Percentiles rank a stretch among this genome's conserved stretches.
Conservation (phyloP, 2,329 filamentous ascomycete species). For the Aspergillus sojae region DNA sequence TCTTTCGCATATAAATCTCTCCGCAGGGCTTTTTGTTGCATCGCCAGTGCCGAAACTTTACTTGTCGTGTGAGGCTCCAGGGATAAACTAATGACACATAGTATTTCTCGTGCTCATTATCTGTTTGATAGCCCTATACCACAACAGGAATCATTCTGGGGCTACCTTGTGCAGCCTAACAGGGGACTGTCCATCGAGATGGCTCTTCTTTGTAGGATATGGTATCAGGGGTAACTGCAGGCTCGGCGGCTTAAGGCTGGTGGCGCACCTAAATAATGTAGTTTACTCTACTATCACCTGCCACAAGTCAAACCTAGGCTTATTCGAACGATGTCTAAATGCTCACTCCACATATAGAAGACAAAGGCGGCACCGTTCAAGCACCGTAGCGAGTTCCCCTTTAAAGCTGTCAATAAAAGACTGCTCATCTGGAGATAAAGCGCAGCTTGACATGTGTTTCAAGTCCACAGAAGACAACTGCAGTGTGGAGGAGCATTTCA, state of each 20-base stretch:
- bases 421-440: not conserved
- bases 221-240: not conserved
- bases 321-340: not conserved
- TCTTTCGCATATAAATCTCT: not conserved
- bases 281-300: not conserved
- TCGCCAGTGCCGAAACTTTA: not conserved
- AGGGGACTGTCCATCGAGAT: not conserved
- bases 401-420: not conserved
- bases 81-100: not conserved
- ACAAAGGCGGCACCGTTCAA: not conserved
- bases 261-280: not conserved
- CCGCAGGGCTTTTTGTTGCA: not conserved
- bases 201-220: not conserved
- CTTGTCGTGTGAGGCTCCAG: not conserved
- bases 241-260: not conserved
- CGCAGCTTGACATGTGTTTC: no score
- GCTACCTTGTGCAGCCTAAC: not conserved
- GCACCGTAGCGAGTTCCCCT: no score
- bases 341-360: not conserved
- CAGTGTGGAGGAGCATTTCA: no score
- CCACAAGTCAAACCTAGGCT: not conserved
- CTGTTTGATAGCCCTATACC: not conserved
- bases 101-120: not conserved
- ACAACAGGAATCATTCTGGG: not conserved
- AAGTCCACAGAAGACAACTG: no score